A percentile compares a stretch with the other conserved stretches of the same genome.
These are phyloP conservation scores for Gloeophyllum trabeum DNA, from an alignment of 768 basidiomycete species.

Conservation along the genomic window DNA sequence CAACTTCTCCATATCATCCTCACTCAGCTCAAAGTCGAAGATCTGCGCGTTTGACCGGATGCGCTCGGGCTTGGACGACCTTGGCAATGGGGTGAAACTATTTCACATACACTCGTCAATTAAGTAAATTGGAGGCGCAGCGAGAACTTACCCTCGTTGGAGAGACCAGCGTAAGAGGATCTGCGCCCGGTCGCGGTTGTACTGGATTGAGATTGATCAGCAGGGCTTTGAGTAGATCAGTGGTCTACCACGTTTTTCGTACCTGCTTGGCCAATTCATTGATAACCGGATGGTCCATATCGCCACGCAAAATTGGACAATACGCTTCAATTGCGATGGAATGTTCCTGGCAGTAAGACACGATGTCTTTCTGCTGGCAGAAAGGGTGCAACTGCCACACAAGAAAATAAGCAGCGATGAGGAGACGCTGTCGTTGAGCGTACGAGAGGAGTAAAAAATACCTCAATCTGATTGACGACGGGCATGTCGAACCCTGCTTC, in stretches of 20 bases:
- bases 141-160: constrained; percentile 20
- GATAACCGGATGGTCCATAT: constrained; percentile 12
- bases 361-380: constrained; percentile 25
- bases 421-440: not conserved
- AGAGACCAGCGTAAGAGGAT: constrained; percentile 42
- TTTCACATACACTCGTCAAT: not conserved
- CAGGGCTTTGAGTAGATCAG: not conserved
- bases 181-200: constrained; percentile 23
- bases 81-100: constrained; percentile 38
- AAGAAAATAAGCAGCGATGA: not conserved
- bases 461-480: constrained; percentile 22
- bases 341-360: constrained; percentile 22
- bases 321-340: constrained; percentile 22
- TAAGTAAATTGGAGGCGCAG: not conserved
- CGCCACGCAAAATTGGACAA: constrained; percentile 19
- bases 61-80: constrained; percentile 29
- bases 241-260: not conserved
- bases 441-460: no score
- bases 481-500: constrained; percentile 15
- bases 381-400: constrained; percentile 9
- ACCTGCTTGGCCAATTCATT: constrained; percentile 14
- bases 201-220: constrained; percentile 9
- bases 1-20: constrained; percentile 30
- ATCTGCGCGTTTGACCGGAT: constrained; percentile 33
- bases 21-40: constrained; percentile 31